Evolutionary conservation across 495 filamentous ascomycete genomes (phyloP), one percentile per base, ranked within the genome.

Genomic region (Elasticomyces elasticus): DNA sequence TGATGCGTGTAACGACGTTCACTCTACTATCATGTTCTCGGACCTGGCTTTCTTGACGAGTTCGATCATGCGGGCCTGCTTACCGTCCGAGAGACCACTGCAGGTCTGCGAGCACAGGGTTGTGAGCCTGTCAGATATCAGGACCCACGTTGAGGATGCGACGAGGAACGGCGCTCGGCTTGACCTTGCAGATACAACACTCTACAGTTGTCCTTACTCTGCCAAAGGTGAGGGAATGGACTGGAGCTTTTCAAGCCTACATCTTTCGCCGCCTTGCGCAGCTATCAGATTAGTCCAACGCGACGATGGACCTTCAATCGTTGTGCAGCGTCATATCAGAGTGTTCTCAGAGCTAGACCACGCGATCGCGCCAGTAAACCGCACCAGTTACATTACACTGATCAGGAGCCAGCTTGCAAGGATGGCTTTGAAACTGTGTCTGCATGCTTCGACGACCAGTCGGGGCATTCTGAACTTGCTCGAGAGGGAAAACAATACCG

Each of bases 21-120:
- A 33, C 30, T 15, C 30, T 15, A 33, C 30, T 15, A 33, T 15
- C 30, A 33, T 33, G 30, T 33, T 33, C 30, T 33, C 30, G 30
- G 15, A 33, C 7, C 7, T 15, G 30, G 7, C 7, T 7, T 33
- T 33, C 7, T 7, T 15, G 30, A 7, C 30, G 30, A 7, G 7
- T 15, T 7, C 30, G 30, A 15, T 33, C 30, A 7, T 7, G 30
- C 30, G 30, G 15, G 7, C 7, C 30, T 33, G 30, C 30, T 33
- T 33, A 15, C 7, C 15, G 23, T 33, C 30, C 15, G 30, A 33
- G 30, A 33, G 30, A 55, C 58, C 47, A 15, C 58, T 43, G 15
- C 59, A 47, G 52, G 30, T 22, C 62, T 70, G 31, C 44, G 69
- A 0, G 59, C 30, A 33, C 30, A 33, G 15, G 7, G 15, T 15